Percentiles rank a stretch among this genome's conserved stretches.
Conservation (phyloP, 768 basidiomycete genomes). For the Tylopilus sp. region DNA sequence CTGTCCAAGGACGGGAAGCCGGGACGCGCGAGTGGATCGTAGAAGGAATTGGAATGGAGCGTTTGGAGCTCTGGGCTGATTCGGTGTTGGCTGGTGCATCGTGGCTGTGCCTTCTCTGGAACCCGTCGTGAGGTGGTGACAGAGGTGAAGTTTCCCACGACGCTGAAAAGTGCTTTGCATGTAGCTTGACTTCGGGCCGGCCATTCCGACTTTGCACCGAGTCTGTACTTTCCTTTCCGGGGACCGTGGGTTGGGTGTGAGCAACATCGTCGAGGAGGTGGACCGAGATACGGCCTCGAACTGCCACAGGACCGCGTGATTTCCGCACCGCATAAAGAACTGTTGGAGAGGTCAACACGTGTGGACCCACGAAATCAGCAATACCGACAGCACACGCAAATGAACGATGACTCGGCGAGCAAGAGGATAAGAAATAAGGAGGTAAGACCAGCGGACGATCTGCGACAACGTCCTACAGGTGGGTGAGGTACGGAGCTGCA, state of each 20-base stretch:
- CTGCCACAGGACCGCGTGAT: conserved; percentile 46
- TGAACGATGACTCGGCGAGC: conserved; percentile 53
- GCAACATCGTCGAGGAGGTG: conserved; percentile 40
- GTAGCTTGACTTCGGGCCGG: conserved; percentile 47
- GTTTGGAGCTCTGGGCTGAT: background rate
- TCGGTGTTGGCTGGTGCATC: background rate
- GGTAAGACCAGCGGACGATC: conserved; percentile 31
- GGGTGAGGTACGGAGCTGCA: background rate
- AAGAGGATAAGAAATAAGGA: conserved; percentile 46
- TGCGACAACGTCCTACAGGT: conserved; percentile 45
- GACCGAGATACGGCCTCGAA: conserved; percentile 55
- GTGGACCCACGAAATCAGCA: background rate
- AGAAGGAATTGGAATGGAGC: conserved; percentile 5
- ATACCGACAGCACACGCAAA: conserved; percentile 57
- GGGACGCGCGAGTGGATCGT: background rate
- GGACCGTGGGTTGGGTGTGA: conserved; percentile 16
- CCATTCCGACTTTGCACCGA: conserved; percentile 16
- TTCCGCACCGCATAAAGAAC: conserved; percentile 56
- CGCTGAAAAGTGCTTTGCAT: background rate
- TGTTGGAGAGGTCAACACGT: conserved; percentile 23
- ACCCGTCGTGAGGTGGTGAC: background rate
- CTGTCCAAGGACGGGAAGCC: conserved; percentile 11
- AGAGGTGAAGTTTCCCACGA: background rate
- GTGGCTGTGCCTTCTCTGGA: background rate
- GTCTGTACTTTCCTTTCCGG: conserved; percentile 1